phyloP scores from a whole-genome alignment of 345 rosid genomes.

The Sisymbrium altissimum region DNA sequence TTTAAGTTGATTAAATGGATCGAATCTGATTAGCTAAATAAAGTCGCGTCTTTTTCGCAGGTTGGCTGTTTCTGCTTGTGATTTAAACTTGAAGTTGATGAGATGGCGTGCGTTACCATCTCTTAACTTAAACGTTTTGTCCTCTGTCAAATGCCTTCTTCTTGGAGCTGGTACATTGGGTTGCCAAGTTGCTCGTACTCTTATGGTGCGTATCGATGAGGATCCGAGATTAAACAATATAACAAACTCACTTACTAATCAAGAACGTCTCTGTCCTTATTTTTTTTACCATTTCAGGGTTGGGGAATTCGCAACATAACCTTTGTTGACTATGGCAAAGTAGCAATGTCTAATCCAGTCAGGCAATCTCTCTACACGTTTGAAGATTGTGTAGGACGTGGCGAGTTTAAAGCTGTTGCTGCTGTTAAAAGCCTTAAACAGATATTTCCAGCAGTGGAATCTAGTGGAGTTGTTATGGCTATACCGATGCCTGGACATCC shows the following conservation, averaged over 20 bases:
- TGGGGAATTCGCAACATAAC: conserved; percentile 95
- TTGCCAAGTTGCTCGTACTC: conserved; percentile 95
- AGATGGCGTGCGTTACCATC: conserved; percentile 97
- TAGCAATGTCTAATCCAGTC: conserved; percentile 95
- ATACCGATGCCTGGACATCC: conserved; percentile 99
- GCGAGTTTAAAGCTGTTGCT: conserved; percentile 77
- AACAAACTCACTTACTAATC: not conserved
- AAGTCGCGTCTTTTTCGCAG: conserved; percentile 36
- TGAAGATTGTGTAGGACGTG: conserved; percentile 82
- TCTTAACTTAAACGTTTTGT: conserved; percentile 60
- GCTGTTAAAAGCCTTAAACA: conserved; percentile 80
- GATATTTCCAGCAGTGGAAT: conserved; percentile 91
- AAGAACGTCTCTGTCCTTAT: conserved; percentile 9
- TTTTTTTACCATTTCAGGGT: conserved; percentile 41
- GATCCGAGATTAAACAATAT: not conserved
- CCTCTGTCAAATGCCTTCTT: conserved; percentile 87
- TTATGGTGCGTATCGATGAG: conserved; percentile 55
- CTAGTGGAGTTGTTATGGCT: conserved; percentile 76
- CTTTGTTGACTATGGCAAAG: conserved; percentile 81
- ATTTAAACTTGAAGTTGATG: conserved; percentile 93
- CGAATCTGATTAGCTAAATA: conserved; percentile 4
- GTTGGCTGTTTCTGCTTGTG: conserved; percentile 88
- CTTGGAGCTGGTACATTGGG: conserved; percentile 97
- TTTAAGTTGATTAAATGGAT: not conserved
- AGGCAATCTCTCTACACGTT: conserved; percentile 91